Percentiles rank a stretch among this genome's conserved stretches.
Conservation (phyloP, 352 stramenopile genomes). For the Globisporangium alternatum region DNA sequence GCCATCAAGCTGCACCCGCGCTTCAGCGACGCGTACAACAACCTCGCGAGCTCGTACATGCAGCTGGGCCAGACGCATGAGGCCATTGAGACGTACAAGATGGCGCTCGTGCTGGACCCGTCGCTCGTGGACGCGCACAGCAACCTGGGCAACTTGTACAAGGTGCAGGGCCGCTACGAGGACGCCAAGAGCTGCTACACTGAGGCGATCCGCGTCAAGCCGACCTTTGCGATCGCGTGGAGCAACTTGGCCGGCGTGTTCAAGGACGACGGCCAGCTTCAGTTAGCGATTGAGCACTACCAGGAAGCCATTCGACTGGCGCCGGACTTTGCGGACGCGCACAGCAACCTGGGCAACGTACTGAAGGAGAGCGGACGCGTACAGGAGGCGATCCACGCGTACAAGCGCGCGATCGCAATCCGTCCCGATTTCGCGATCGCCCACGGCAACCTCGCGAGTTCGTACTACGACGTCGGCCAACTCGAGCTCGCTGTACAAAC, state of each 20-base stretch:
- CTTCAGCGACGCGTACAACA: slow-evolving; percentile 92
- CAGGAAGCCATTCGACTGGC: slow-evolving; percentile 76
- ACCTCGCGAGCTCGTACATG: slow-evolving; percentile 91
- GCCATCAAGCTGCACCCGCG: slow-evolving; percentile 92
- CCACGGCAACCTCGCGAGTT: slow-evolving; percentile 89
- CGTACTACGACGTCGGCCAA: slow-evolving; percentile 88
- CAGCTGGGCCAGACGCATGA: slow-evolving; percentile 86
- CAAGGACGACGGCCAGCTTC: slow-evolving; percentile 87
- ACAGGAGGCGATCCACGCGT: slow-evolving; percentile 79
- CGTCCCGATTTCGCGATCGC: slow-evolving; percentile 91
- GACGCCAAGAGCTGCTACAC: slow-evolving; percentile 90
- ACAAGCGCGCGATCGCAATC: slow-evolving; percentile 80
- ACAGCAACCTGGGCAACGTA: slow-evolving; percentile 86
- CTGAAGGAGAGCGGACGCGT: slow-evolving; percentile 76
- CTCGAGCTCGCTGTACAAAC: slow-evolving; percentile 81
- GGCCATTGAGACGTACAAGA: slow-evolving; percentile 93
- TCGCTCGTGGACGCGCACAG: slow-evolving; percentile 91
- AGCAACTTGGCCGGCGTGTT: slow-evolving; percentile 90
- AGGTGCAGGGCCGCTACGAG: slow-evolving; percentile 78
- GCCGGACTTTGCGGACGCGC: slow-evolving; percentile 82
- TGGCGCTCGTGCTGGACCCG: slow-evolving; percentile 88
- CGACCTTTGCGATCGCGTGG: slow-evolving; percentile 91
- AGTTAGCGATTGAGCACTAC: slow-evolving; percentile 85
- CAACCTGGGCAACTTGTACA: slow-evolving; percentile 94
- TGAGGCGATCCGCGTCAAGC: slow-evolving; percentile 87